These are phyloP conservation scores for Alliaria petiolata DNA, from an alignment of 345 rosid species.

Conservation along the genomic window DNA sequence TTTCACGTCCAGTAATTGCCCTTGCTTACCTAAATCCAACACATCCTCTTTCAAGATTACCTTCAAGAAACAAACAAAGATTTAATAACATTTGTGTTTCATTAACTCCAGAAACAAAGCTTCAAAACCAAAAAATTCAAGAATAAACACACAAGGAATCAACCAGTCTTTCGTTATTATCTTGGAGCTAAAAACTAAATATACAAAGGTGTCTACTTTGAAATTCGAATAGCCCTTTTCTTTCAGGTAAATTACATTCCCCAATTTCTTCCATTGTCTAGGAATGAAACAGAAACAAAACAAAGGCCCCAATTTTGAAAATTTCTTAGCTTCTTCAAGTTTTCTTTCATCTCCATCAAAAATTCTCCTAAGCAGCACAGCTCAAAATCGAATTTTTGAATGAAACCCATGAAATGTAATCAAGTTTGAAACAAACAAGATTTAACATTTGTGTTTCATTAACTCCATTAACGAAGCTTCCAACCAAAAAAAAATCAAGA, in stretches of 20 bases:
- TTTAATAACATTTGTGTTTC: neutral
- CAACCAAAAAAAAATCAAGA: neutral
- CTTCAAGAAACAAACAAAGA: constrained; percentile 36
- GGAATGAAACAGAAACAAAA: neutral
- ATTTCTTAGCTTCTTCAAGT: neutral
- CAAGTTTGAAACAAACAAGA: constrained; percentile 10
- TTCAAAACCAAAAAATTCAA: neutral
- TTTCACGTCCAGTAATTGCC: constrained; percentile 74
- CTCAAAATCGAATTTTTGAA: neutral
- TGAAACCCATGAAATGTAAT: constrained; percentile 5
- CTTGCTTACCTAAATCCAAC: constrained; percentile 63
- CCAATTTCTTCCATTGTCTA: neutral
- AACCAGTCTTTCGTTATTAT: neutral
- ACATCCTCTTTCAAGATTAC: constrained; percentile 89
- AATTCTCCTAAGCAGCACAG: neutral
- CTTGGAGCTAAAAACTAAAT: neutral
- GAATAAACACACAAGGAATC: constrained; percentile 1
- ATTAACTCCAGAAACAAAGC: neutral
- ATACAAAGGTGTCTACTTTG: neutral
- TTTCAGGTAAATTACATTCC: no score
- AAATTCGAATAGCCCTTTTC: neutral
- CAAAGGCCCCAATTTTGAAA: neutral
- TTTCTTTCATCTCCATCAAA: neutral
- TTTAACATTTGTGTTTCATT: neutral
- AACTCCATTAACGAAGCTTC: neutral